Base-by-base conservation (phyloP, 352 stramenopile genomes). In the Blastocystis sp. region DNA sequence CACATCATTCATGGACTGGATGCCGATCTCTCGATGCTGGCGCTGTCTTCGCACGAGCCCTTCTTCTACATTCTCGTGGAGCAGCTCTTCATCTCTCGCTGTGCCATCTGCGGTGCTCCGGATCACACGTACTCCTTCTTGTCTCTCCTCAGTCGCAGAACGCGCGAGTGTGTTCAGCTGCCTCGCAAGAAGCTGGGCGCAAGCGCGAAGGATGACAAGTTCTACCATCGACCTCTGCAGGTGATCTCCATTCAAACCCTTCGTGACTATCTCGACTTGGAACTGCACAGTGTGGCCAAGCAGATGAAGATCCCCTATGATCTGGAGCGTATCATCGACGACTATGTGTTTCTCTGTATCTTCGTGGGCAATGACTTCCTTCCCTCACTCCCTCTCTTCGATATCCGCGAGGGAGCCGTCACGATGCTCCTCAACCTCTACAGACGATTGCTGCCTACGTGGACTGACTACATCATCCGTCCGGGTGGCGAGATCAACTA, bases 311-410 rank as follows among this genome's bases (percentile, higher is more conserved):
- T 98, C 87, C 85, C 92, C 70, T 98, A 98, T 91, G 95, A 98
- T 90, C 94, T 98, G n/a, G 93, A 98, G 91, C 94, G 96, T 55
- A 92, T 98, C 56, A 93, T 99, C 66, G 96, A 99, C 91, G 96
- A 99, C 91, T 98, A 98, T 92, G 95, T 99, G 9, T 98, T 98
- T 90, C 94, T 98, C 53, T 99, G 96, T 92, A 98, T 98, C 92
- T 95, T 98, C 69, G 96, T 98, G 1, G 97, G 97, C 26, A 99
- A 99, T 92, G 97, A 99, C 93, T 99, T 99, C 91, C 92, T 98
- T 90, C 96, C 96, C 20, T 96, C 98, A 91, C 90, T 98, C 76
- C 97, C 96, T 4, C 98, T 98, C 87, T 92, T 99, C 59, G 96
- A 98, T 76, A 97, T 98, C 91, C 93, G 90, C 45, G 90, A 92